Conservation (phyloP, 2,329 filamentous ascomycete genomes). For the Fusarium torreyae region DNA sequence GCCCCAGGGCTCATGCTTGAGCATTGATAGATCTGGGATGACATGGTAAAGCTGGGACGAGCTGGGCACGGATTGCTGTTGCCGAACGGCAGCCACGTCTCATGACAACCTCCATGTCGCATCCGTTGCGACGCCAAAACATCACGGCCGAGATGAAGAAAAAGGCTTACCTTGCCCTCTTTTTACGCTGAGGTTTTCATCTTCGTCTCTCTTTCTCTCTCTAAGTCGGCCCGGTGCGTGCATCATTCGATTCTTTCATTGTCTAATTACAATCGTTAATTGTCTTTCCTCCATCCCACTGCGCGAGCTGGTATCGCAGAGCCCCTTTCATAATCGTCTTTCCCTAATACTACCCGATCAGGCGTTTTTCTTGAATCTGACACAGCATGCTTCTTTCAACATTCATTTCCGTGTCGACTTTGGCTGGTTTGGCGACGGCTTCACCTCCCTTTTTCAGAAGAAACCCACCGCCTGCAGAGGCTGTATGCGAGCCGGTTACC, state of each 20-base stretch:
- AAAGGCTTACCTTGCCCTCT: slow-evolving; percentile 23
- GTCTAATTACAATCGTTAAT: slow-evolving; percentile 16
- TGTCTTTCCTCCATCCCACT: slow-evolving; percentile 17
- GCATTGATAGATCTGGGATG: background rate
- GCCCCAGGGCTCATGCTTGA: background rate
- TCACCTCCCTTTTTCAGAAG: slow-evolving; percentile 30
- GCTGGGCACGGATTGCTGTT: slow-evolving; percentile 13
- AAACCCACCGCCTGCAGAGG: slow-evolving; percentile 25
- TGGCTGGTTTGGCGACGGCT: slow-evolving; percentile 30
- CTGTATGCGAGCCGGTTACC: slow-evolving; percentile 29
- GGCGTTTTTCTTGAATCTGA: background rate
- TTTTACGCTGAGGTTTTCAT: slow-evolving; percentile 16
- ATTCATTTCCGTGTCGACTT: slow-evolving; percentile 16
- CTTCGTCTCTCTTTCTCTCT: background rate
- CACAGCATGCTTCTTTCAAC: slow-evolving; percentile 27
- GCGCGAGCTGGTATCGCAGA: slow-evolving; percentile 40
- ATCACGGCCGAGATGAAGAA: slow-evolving; percentile 30
- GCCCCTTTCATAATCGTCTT: slow-evolving; percentile 4
- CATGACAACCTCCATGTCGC: slow-evolving; percentile 11
- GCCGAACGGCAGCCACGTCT: slow-evolving; percentile 33
- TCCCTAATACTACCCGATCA: background rate
- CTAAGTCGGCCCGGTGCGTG: slow-evolving; percentile 19
- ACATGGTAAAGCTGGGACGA: slow-evolving; percentile 2
- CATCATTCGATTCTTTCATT: slow-evolving; percentile 31
- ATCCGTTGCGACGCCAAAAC: slow-evolving; percentile 20